Percentiles rank a stretch among this genome's conserved stretches.
Evolutionary conservation across 2,329 filamentous ascomycete genomes (phyloP).

Genomic region (Epichloe elymi): DNA sequence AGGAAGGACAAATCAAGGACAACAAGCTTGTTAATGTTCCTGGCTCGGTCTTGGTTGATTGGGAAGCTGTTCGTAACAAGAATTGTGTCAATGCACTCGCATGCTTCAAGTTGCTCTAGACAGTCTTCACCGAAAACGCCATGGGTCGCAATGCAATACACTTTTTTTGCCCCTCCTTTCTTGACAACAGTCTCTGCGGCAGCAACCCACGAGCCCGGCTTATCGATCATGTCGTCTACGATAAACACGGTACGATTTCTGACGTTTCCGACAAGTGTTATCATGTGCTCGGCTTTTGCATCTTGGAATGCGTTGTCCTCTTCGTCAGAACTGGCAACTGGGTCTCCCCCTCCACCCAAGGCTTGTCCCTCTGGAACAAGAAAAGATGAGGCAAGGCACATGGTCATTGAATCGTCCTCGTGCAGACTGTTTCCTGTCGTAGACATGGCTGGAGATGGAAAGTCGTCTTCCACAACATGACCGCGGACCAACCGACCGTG

Average conservation of each 20-base stretch:
- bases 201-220: conserved; percentile 91
- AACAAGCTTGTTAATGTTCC: conserved; percentile 67
- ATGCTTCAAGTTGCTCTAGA: conserved; percentile 78
- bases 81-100: conserved; percentile 86
- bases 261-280: conserved; percentile 94
- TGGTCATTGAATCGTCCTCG: conserved; percentile 70
- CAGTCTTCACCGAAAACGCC: conserved; percentile 86
- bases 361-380: conserved; percentile 56
- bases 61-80: conserved; percentile 97
- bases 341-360: conserved; percentile 75
- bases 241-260: conserved; percentile 80
- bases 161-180: conserved; percentile 73
- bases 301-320: conserved; percentile 83
- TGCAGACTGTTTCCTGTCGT: conserved; percentile 51
- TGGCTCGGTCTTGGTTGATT: conserved; percentile 61
- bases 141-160: conserved; percentile 96
- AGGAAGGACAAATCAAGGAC: conserved; percentile 81
- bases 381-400: conserved; percentile 67
- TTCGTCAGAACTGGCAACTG: conserved; percentile 71
- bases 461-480: conserved; percentile 90
- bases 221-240: conserved; percentile 98
- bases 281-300: conserved; percentile 77
- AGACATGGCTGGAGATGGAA: conserved; percentile 63
- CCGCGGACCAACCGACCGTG: conserved; percentile 85
- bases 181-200: conserved; percentile 95